These are phyloP conservation scores for Jamesozyma rosinii DNA, from an alignment of 805 yeast species.

Conservation along the genomic window DNA sequence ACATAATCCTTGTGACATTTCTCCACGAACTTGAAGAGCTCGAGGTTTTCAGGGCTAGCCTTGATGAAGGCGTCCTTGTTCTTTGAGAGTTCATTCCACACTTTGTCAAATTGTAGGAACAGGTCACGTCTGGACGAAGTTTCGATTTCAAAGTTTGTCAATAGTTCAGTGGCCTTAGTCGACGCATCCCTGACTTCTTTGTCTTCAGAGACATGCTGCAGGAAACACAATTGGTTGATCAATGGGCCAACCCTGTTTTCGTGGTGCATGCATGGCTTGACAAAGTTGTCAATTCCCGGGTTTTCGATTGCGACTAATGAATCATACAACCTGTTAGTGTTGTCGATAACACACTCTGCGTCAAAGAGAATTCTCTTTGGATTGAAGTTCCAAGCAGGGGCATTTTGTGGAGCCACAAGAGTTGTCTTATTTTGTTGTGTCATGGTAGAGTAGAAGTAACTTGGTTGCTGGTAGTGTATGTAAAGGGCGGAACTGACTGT, in stretches of 20 bases:
- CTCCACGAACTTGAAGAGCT: constrained; percentile 47
- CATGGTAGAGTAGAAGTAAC: constrained; percentile 1
- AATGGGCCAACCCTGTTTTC: constrained; percentile 42
- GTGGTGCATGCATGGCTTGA: constrained; percentile 42
- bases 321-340: constrained; percentile 43
- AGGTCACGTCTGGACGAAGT: constrained; percentile 58
- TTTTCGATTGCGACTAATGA: constrained; percentile 38
- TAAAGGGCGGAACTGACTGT: constrained; percentile 1
- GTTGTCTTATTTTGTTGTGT: not conserved
- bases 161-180: constrained; percentile 47
- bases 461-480: not conserved
- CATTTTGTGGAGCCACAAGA: constrained; percentile 21
- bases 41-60: constrained; percentile 33
- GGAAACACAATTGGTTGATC: constrained; percentile 50
- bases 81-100: constrained; percentile 36
- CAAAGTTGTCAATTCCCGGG: constrained; percentile 49
- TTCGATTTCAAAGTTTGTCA: constrained; percentile 54
- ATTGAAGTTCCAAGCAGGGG: constrained; percentile 54
- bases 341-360: constrained; percentile 38
- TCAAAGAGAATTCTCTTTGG: constrained; percentile 38
- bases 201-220: constrained; percentile 60
- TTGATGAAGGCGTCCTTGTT: constrained; percentile 7
- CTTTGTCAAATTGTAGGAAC: constrained; percentile 46
- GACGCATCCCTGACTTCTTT: constrained; percentile 67
- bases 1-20: constrained; percentile 49